Conservation (phyloP, 495 filamentous ascomycete genomes). For the Extremus antarcticus region DNA sequence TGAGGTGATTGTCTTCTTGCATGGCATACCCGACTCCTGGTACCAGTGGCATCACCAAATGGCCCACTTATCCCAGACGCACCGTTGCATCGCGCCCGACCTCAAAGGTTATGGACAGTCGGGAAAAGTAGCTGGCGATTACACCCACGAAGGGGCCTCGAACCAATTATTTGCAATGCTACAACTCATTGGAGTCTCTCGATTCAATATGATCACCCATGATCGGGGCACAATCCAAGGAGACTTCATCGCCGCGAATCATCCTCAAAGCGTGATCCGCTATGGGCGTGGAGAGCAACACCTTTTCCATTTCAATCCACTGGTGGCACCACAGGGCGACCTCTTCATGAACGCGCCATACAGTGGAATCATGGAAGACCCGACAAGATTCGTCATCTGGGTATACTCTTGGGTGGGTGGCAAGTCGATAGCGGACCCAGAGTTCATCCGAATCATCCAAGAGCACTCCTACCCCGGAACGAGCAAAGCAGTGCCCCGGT, state of each 20-base stretch:
- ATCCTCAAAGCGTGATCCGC: conserved; percentile 5
- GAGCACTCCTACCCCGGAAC: background rate
- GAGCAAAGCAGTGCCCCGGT: background rate
- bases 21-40: background rate
- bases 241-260: conserved; percentile 9
- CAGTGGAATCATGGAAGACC: conserved; percentile 10
- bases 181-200: background rate
- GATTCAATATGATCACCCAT: conserved; percentile 2
- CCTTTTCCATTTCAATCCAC: conserved; percentile 10
- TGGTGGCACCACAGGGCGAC: conserved; percentile 6
- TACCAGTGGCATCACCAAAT: conserved; percentile 9
- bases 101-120: conserved; percentile 9
- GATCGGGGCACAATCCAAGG: conserved; percentile 8
- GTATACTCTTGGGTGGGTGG: conserved; percentile 1
- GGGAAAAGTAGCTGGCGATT: conserved; percentile 1
- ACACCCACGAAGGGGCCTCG: conserved; percentile 1
- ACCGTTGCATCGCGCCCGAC: conserved; percentile 1
- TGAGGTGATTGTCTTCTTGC: background rate
- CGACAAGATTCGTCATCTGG: conserved; percentile 6
- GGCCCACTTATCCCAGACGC: background rate
- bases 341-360: conserved; percentile 2
- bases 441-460: background rate
- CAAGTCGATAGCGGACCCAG: background rate
- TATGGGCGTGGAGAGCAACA: conserved; percentile 10
- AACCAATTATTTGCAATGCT: background rate